Evolutionary conservation across 2,329 filamentous ascomycete species (phyloP).

Genomic region (Neophaeococcomyces aloes): DNA sequence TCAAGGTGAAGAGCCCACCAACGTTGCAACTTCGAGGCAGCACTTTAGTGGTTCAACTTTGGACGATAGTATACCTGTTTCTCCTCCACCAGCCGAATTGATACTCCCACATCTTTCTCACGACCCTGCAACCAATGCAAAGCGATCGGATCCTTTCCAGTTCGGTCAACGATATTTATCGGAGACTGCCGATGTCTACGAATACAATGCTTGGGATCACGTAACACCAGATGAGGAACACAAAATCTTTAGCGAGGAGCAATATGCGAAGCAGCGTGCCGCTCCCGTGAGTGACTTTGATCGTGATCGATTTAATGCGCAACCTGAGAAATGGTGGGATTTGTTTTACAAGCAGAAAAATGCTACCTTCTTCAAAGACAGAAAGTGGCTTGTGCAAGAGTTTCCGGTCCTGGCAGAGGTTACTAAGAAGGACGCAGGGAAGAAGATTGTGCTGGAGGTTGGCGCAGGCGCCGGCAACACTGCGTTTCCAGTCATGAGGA

Average conservation of each 20-base stretch:
- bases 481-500: slow-evolving; percentile 76
- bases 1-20: too few relatives aligned
- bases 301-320: slow-evolving; percentile 74
- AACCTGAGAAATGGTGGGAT: slow-evolving; percentile 97
- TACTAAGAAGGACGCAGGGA: slow-evolving; percentile 58
- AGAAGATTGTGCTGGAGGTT: slow-evolving; percentile 69
- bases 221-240: slow-evolving; percentile 87
- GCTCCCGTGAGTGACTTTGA: slow-evolving; percentile 89
- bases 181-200: slow-evolving; percentile 68
- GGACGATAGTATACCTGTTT: too few relatives aligned
- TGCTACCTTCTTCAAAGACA: slow-evolving; percentile 95
- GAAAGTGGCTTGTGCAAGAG: slow-evolving; percentile 94
- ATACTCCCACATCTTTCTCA: slow-evolving; percentile 58
- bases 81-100: not conserved
- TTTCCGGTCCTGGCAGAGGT: slow-evolving; percentile 79
- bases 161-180: slow-evolving; percentile 84
- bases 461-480: slow-evolving; percentile 95
- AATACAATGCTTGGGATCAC: slow-evolving; percentile 99
- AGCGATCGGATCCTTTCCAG: slow-evolving; percentile 84
- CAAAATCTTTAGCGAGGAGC: slow-evolving; percentile 71
- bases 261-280: slow-evolving; percentile 74
- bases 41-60: too few relatives aligned
- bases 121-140: slow-evolving; percentile 63
- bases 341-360: slow-evolving; percentile 97
- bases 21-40: too few relatives aligned